Evolutionary conservation across 2,329 filamentous ascomycete genomes (phyloP).

Genomic region (Fonsecaea nubica): DNA sequence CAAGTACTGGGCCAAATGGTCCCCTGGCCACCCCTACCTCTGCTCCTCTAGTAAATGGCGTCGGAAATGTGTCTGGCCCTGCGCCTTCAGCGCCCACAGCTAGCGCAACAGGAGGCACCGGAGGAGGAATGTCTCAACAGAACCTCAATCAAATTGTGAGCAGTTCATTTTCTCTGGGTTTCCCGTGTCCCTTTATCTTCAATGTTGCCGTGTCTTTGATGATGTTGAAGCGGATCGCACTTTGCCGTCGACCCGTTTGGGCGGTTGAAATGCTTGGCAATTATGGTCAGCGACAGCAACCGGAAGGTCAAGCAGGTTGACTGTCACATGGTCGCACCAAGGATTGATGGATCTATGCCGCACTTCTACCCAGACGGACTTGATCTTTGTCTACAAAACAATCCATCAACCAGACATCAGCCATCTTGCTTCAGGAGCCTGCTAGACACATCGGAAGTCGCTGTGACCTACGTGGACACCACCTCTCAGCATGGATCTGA

Average conservation of each 20-base stretch:
- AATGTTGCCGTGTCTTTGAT: neutral
- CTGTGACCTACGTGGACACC: neutral
- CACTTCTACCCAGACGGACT: neutral
- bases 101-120: constrained; percentile 45
- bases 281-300: neutral
- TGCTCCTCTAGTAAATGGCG: constrained; percentile 37
- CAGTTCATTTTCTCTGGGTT: constrained; percentile 35
- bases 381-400: neutral
- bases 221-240: neutral
- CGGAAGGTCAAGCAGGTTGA: neutral
- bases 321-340: neutral
- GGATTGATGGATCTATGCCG: neutral
- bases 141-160: constrained; percentile 96
- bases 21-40: constrained; percentile 51
- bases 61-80: constrained; percentile 48
- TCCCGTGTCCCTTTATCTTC: neutral
- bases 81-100: constrained; percentile 32
- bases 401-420: neutral
- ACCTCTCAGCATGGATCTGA: neutral
- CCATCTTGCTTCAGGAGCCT: neutral
- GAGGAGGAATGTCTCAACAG: constrained; percentile 71
- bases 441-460: neutral
- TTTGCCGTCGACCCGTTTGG: neutral
- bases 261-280: neutral
- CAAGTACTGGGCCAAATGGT: constrained; percentile 57